phyloP scores from a whole-genome alignment of 225 moss, liverwort and hornwort genomes.

The Pseudisothecium myosuroides region DNA sequence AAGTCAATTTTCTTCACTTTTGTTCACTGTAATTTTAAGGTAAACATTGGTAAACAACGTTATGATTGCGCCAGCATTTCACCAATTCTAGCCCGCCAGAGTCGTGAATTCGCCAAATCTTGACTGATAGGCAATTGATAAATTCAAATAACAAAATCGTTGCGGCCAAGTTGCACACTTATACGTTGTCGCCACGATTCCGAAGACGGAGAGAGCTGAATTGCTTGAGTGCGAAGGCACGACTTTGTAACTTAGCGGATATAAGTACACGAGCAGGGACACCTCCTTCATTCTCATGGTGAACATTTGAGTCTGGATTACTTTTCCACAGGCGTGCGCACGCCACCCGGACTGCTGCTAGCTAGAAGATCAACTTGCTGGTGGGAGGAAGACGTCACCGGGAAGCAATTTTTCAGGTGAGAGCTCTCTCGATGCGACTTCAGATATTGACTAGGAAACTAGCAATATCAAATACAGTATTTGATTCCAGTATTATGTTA shows the following conservation, averaged over 20 bases:
- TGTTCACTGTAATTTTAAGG: too few species aligned
- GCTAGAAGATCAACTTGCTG: not conserved
- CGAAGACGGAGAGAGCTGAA: too few species aligned
- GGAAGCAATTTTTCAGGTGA: not conserved
- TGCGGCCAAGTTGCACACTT: too few species aligned
- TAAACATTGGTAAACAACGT: not conserved
- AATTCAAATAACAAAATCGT: not conserved
- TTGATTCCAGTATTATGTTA: not conserved
- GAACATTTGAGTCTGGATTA: not conserved
- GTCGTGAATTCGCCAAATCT: not conserved
- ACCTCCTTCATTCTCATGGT: not conserved
- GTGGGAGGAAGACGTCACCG: not conserved
- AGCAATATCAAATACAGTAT: not conserved
- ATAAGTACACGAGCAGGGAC: not conserved
- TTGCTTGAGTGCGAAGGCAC: not conserved
- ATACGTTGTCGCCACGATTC: too few species aligned
- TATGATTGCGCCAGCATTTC: not conserved
- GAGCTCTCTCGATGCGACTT: not conserved
- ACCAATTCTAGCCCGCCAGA: not conserved
- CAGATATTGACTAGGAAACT: not conserved
- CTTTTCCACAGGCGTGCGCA: too few species aligned
- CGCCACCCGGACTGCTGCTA: not conserved
- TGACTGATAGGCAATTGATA: not conserved
- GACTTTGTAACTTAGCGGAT: not conserved
- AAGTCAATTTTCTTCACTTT: too few species aligned